Percentiles rank a stretch among this genome's conserved stretches.
Conservation (phyloP, 2,329 filamentous ascomycete species). For the Diaporthe australafricana region DNA sequence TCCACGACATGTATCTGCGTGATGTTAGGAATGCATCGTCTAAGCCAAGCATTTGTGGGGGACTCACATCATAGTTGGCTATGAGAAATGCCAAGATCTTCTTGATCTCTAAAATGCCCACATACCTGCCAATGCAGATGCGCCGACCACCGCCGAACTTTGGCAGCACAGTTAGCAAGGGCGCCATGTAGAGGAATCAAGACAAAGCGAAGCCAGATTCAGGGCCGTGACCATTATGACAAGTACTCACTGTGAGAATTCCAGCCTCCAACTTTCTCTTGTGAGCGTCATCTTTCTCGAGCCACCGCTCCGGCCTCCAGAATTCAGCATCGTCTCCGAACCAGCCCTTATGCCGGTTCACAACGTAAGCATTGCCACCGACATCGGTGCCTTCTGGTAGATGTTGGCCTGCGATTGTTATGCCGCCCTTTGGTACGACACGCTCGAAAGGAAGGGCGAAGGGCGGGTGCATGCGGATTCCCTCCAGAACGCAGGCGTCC, state of each 20-base stretch:
- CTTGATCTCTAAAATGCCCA: conserved; percentile 46
- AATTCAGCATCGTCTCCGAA: conserved; percentile 42
- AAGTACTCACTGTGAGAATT: conserved; percentile 39
- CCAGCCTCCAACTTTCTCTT: conserved; percentile 38
- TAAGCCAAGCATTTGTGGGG: background rate
- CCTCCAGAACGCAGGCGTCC: conserved; percentile 44
- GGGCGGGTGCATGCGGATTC: conserved; percentile 44
- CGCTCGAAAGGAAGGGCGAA: conserved; percentile 44
- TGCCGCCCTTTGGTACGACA: conserved; percentile 42
- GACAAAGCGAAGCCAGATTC: background rate
- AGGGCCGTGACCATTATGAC: background rate
- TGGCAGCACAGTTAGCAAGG: conserved; percentile 1
- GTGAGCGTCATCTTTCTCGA: conserved; percentile 33
- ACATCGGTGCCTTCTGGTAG: conserved; percentile 43
- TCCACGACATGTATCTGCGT: conserved; percentile 20
- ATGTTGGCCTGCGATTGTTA: conserved; percentile 37
- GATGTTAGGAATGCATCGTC: background rate
- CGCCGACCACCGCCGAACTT: conserved; percentile 44
- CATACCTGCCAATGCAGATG: conserved; percentile 42
- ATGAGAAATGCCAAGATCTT: conserved; percentile 44
- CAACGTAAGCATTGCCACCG: conserved; percentile 43
- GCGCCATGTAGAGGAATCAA: background rate
- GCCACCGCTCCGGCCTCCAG: conserved; percentile 43
- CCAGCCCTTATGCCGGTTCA: conserved; percentile 39
- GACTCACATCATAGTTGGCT: conserved; percentile 44